Evolutionary conservation across 2,329 filamentous ascomycete genomes (phyloP).

Genomic region (Fusarium mundagurra): DNA sequence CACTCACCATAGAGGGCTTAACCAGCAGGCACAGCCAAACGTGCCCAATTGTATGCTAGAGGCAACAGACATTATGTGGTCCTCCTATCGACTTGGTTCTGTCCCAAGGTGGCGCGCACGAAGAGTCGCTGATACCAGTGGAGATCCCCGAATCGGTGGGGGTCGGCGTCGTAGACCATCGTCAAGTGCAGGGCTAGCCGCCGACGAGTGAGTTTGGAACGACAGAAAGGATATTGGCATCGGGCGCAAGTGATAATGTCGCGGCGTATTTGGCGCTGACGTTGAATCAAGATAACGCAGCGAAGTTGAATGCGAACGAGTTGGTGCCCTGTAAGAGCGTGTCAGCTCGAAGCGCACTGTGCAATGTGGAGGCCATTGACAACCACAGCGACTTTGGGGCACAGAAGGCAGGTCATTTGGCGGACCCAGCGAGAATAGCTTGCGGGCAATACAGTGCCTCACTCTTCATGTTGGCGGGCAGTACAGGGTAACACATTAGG

Average conservation of each 20-base stretch:
- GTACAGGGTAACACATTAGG: neutral
- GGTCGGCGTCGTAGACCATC: neutral
- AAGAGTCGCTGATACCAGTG: too few relatives aligned
- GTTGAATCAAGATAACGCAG: neutral
- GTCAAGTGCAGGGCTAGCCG: neutral
- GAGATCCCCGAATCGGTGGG: too few relatives aligned
- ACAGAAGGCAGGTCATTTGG: neutral
- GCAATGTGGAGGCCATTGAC: neutral
- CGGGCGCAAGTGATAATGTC: neutral
- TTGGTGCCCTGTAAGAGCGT: too few relatives aligned
- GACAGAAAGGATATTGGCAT: neutral
- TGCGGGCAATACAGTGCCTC: neutral
- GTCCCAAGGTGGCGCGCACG: too few relatives aligned
- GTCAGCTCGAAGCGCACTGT: neutral
- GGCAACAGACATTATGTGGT: too few relatives aligned
- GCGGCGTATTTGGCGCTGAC: neutral
- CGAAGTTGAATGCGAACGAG: neutral
- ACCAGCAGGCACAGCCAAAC: neutral
- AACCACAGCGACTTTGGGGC: neutral
- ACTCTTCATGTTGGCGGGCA: neutral
- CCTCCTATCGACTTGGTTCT: too few relatives aligned
- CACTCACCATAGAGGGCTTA: neutral
- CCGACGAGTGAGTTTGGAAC: neutral
- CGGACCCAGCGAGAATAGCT: too few relatives aligned
- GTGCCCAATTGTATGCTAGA: too few relatives aligned